These are phyloP conservation scores for Penicillium angulare DNA, from an alignment of 495 filamentous ascomycete species.

Conservation along the genomic window DNA sequence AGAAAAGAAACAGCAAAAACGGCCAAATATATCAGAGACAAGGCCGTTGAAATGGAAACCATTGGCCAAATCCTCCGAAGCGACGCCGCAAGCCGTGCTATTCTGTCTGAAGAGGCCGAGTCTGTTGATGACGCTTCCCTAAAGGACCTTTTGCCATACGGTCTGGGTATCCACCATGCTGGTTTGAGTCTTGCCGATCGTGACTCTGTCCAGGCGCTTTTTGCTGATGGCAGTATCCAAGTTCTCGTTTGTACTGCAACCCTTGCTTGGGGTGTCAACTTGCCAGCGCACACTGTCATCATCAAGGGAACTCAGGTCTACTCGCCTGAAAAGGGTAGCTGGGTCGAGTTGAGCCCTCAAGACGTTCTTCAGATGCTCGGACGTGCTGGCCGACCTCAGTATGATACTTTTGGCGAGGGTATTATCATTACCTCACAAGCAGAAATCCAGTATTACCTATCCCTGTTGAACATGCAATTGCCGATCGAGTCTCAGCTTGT, in stretches of 20 bases:
- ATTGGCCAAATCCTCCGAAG: constrained; percentile 93
- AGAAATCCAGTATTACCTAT: constrained; percentile 96
- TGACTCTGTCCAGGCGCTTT: constrained; percentile 92
- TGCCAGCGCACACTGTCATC: constrained; percentile 93
- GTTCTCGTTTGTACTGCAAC: constrained; percentile 97
- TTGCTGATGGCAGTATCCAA: constrained; percentile 84
- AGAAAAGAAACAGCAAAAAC: constrained; percentile 98
- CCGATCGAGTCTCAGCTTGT: constrained; percentile 97
- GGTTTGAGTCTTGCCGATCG: constrained; percentile 92
- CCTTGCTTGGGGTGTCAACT: constrained; percentile 97
- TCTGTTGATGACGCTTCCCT: constrained; percentile 80
- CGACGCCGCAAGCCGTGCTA: constrained; percentile 88
- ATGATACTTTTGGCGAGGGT: constrained; percentile 95
- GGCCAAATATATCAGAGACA: constrained; percentile 91
- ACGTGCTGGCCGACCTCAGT: constrained; percentile 93
- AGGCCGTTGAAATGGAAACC: constrained; percentile 91
- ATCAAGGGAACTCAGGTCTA: constrained; percentile 99
- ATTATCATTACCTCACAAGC: constrained; percentile 96
- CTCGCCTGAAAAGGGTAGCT: constrained; percentile 96
- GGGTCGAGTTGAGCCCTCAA: constrained; percentile 96
- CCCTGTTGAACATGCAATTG: constrained; percentile 92
- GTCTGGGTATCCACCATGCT: constrained; percentile 97
- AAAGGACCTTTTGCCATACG: constrained; percentile 93
- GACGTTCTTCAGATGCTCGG: constrained; percentile 99
- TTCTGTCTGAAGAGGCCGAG: constrained; percentile 80